Evolutionary conservation across 1,284 basidiomycete genomes (phyloP), one percentile per base, ranked within the genome.

Genomic region (Erythrobasidium hasegawianum): DNA sequence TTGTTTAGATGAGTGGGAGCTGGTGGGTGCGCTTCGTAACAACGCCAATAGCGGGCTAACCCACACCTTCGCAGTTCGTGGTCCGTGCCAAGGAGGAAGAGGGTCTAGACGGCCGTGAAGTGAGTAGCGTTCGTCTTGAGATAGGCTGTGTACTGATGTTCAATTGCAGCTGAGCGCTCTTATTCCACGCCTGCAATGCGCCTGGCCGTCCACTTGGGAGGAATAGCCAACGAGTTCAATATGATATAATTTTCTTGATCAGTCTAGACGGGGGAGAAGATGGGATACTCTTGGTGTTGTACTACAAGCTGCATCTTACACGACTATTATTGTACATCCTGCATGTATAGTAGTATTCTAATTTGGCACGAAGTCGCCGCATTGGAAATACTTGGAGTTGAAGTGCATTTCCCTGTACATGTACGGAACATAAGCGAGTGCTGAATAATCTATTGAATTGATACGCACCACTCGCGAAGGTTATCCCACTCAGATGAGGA

Each of bases 1-100:
- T 69, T 78, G 78, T 40, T 75, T 80, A 68, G 77, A 77, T 70
- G 79, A 80, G 75, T 73, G 53, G 50, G 68, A 64, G 24, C 33
- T 33, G 33, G 33, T 33, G 33, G 11, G 33, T 33, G 11, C 33
- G 33, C n/a, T n/a, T n/a, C n/a, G n/a, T n/a, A n/a, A n/a, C n/a
- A n/a, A n/a, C n/a, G n/a, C n/a, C n/a, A n/a, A n/a, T n/a, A n/a
- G n/a, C n/a, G n/a, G n/a, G n/a, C n/a, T n/a, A n/a, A n/a, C n/a
- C n/a, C n/a, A n/a, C 5, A 11, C 33, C 11, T 47, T 18, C 16
- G 7, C 33, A 60, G n/a, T 65, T 65, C 41, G 55, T 58, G 13
- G 33, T 55, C 45, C 62, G 62, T 1, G 62, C 55, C 1, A 65
- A 65, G 52, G 62, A 65, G 29, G 62, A 65, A 49, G 62, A 65